Evolutionary conservation across 768 basidiomycete species (phyloP), one percentile per base, ranked within the genome.

Genomic region (Pholiota conissans): DNA sequence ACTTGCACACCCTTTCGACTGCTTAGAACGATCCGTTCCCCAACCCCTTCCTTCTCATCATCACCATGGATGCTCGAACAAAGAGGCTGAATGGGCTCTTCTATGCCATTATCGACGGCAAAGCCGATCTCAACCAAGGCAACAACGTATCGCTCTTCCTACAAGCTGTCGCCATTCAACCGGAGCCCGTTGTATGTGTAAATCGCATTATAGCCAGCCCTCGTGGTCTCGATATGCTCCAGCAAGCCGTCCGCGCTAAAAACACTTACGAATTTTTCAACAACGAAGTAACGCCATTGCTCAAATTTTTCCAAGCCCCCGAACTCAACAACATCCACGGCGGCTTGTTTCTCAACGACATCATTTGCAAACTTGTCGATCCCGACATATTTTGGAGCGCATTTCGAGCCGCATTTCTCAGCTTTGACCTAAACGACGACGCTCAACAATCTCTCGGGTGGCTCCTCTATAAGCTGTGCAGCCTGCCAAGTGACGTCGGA

Each of bases 331-430:
- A 55, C 37, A 67, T 81, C 47, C 74, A 72, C 7, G 69, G 74
- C 1, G 86, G 85, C 0, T 59, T 71, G 14, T 70, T 77, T 30
- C 65, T 86, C 1, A 61, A 72, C 10, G 61, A 67, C 14, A 63
- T 84, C 20, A 52, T 86, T 39, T 40, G 66, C 39, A 61, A 62
- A 1, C 76, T 85, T 22, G 74, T 79, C 11, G 73, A 84, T 0
- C 84, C 82, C 0, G 76, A 82, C 0, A 71, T 83, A 28, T 84
- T 84, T 61, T 85, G 81, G 82, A 61, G 53, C 42, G 62, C 66
- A 5, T 78, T 79, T 55, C 57, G 63, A 1, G 50, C 65, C 8
- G 75, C 74, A 16, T 80, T 78, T 30, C 62, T 71, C 28, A 66
- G 63, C 16, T 68, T 69, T 14, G 60, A 63, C 5, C 65, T 82